phyloP scores from a whole-genome alignment of 768 basidiomycete genomes.

The Dentipellis fragilis region DNA sequence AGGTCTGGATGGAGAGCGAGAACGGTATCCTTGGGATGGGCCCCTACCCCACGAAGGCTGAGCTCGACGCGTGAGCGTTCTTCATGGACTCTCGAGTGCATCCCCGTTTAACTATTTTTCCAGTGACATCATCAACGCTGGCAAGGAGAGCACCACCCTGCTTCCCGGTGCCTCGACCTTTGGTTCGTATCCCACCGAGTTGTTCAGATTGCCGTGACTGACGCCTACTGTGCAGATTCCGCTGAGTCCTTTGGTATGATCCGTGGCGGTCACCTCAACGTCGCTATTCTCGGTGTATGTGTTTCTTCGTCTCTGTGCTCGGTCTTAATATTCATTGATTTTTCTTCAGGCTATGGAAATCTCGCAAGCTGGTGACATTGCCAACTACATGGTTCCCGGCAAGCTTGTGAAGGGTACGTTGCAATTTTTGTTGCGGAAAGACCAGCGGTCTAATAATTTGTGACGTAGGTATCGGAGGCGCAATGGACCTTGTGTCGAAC shows the following conservation, averaged over 20 bases:
- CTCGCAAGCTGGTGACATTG: slow-evolving; percentile 82
- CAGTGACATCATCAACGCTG: slow-evolving; percentile 86
- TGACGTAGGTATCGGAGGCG: slow-evolving; percentile 74
- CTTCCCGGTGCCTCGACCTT: slow-evolving; percentile 85
- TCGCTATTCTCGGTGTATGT: slow-evolving; percentile 81
- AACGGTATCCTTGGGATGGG: slow-evolving; percentile 85
- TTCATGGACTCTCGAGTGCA: neutral
- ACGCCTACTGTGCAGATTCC: slow-evolving; percentile 41
- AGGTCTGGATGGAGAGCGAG: slow-evolving; percentile 81
- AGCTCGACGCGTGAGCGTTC: slow-evolving; percentile 61
- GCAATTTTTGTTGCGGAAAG: neutral
- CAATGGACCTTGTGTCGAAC: slow-evolving; percentile 92
- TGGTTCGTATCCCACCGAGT: neutral
- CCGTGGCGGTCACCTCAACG: slow-evolving; percentile 87
- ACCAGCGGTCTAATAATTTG: neutral
- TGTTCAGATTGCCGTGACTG: neutral
- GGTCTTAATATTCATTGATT: neutral
- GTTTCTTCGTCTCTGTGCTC: neutral
- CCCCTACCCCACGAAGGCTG: slow-evolving; percentile 69
- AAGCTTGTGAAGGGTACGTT: slow-evolving; percentile 70
- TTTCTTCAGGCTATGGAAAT: slow-evolving; percentile 78
- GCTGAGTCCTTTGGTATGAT: slow-evolving; percentile 95
- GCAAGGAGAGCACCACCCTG: slow-evolving; percentile 87
- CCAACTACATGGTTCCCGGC: slow-evolving; percentile 96
- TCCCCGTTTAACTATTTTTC: neutral